Base-by-base conservation (phyloP, 2,329 filamentous ascomycete genomes). In the Botrytis medusae region DNA sequence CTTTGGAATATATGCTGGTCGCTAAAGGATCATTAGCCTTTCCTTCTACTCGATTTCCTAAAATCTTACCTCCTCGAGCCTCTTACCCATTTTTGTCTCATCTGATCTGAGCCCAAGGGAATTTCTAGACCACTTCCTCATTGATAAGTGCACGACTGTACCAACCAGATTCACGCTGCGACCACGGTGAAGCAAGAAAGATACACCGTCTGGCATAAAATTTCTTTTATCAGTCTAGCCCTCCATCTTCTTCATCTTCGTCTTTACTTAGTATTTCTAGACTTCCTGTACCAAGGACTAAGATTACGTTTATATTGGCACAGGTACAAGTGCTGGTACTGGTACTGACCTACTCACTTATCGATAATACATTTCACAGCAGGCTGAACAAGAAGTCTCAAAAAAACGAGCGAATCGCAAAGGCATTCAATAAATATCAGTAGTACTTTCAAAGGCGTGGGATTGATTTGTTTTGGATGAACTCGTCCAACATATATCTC, bases 1-100 rank as follows among this genome's bases (percentile, higher is more conserved):
- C 40, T 63, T 29, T 44, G n/a, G 9, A 63, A 63, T 63, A 32
- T 14, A 34, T 34, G 62, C 62, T 64, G 29, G 42, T 64, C 42
- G 62, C 62, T 64, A 46, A 34, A 48, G 42, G 42, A 40, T 68
- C 64, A 54, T 42, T 48, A 68, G 64, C 64, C 46, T 68, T 67
- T 67, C 44, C 63, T 67, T 51, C 32, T 54, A 1, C 22, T 18
- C 32, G 22, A 51, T 20, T 44, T 63, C 37, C 25, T 29, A 22
- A n/a, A 29, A 34, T 51, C 60, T 62, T 2, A 62, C 40, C 22
- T 42, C 16, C 60, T 54, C 48, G 25, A 54, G 48, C 25, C 48
- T 54, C 37, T 29, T 62, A 4, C 5, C 64, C 25, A 65, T n/a
- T 37, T 9, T 54, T 54, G 46, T 18, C 37, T 67, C n/a, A 32